Base-by-base conservation (phyloP, 495 filamentous ascomycete genomes). In the Cairneyella variabilis region DNA sequence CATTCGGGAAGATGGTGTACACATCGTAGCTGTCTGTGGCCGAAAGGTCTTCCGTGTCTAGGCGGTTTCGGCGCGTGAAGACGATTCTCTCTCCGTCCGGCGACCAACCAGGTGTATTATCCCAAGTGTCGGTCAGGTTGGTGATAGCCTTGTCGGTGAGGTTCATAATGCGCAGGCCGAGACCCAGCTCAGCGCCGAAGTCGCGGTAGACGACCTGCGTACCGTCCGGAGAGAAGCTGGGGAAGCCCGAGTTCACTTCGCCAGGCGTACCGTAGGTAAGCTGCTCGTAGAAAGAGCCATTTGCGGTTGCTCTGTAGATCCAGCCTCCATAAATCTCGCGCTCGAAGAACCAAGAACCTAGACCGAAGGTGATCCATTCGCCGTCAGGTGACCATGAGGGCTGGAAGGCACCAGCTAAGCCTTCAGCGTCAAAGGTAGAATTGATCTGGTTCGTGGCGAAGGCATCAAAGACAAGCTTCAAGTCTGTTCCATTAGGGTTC, bases 1-100 rank as follows among this genome's bases (percentile, higher is more conserved):
- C 70, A 52, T 75, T 66, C 1, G 68, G 63, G 1, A 54, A 49
- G 28, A 74, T 69, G 7, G 69, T 74, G 52, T 58, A 67, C 7
- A 74, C 54, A 22, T 73, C 70, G 48, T 64, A 75, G 53, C 27
- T 34, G 12, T 52, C 51, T 21, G 22, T 34, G 34, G 53, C 51
- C 17, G 28, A n/a, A n/a, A n/a, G n/a, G n/a, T n/a, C n/a, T n/a
- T n/a, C n/a, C n/a, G n/a, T n/a, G n/a, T n/a, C n/a, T n/a, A n/a
- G n/a, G n/a, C n/a, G n/a, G n/a, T n/a, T 48, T 18, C 51, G 39
- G 25, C 60, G 57, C 3, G 48, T 57, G 37, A 63, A 57, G n/a
- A 60, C 47, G 41, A 63, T 63, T 3, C 48, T 9, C 36, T 53
- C 37, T 39, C 60, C 53, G 30, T 60, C 53, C 11, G 57, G 57